Conservation (phyloP, 108 stramenopile species). For the Asterionellopsis glacialis region DNA sequence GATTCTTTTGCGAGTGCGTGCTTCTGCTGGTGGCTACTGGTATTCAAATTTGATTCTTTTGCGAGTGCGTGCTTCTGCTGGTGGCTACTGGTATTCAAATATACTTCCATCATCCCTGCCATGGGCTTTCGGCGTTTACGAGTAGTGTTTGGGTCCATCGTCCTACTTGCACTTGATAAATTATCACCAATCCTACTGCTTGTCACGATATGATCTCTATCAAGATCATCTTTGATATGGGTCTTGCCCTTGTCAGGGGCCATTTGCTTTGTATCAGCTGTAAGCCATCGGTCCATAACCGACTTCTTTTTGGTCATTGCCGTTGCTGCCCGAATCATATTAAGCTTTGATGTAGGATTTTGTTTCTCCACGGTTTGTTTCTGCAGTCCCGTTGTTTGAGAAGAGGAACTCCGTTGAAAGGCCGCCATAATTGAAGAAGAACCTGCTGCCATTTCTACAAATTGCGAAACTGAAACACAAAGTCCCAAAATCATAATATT, state of each 20-base stretch:
- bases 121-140: not conserved
- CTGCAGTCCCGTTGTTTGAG: not conserved
- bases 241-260: not conserved
- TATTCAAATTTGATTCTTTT: too few species aligned
- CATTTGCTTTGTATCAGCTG: not conserved
- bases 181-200: not conserved
- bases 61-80: too few species aligned
- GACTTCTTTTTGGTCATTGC: not conserved
- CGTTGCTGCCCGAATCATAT: not conserved
- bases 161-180: too few species aligned
- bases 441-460: constrained; percentile 3
- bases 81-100: not conserved
- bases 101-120: not conserved
- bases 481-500: not conserved
- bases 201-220: not conserved
- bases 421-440: constrained; percentile 6
- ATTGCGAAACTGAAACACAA: not conserved
- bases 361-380: not conserved
- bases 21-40: too few species aligned
- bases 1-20: too few species aligned
- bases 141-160: not conserved
- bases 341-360: not conserved
- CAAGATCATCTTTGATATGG: not conserved
- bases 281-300: not conserved
- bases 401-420: not conserved